A percentile compares a stretch with the other conserved stretches of the same genome.
Evolutionary conservation across 257 asterid genomes (phyloP).

Genomic region (Rehmannia glutinosa): DNA sequence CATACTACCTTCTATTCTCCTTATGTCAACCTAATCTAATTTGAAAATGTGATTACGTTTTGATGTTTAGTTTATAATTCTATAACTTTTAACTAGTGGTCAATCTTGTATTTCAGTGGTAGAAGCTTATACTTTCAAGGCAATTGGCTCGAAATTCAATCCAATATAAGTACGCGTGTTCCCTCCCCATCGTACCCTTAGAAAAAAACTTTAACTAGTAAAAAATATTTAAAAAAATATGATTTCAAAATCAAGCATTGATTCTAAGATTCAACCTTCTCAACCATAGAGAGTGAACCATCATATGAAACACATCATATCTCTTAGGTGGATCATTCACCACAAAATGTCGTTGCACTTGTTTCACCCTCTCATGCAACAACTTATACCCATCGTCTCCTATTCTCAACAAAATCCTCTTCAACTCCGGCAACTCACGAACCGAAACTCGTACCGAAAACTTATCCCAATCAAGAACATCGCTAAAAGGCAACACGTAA

Average conservation of each 20-base stretch:
- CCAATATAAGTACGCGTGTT: too few species aligned
- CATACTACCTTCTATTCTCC: too few species aligned
- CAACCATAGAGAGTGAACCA: conserved; percentile 65
- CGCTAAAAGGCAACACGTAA: conserved; percentile 52
- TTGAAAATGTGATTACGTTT: too few species aligned
- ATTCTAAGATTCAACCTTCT: conserved; percentile 58
- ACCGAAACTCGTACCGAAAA: conserved; percentile 42
- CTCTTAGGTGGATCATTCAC: conserved; percentile 55
- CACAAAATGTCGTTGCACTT: conserved; percentile 47
- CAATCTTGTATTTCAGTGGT: too few species aligned
- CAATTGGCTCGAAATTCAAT: too few species aligned
- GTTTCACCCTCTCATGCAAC: conserved; percentile 34
- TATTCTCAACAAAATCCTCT: conserved; percentile 37
- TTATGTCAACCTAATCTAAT: too few species aligned
- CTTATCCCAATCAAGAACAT: conserved; percentile 59
- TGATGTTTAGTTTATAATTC: too few species aligned
- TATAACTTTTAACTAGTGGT: too few species aligned
- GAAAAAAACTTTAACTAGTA: too few species aligned
- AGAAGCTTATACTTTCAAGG: too few species aligned
- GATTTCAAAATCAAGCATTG: not conserved
- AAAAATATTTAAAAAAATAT: too few species aligned
- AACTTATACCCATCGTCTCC: conserved; percentile 29
- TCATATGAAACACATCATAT: conserved; percentile 55
- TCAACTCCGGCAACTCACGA: conserved; percentile 33
- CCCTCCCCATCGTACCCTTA: too few species aligned